Conservation (phyloP, 2,329 filamentous ascomycete genomes). For the Aphanocladium album region DNA sequence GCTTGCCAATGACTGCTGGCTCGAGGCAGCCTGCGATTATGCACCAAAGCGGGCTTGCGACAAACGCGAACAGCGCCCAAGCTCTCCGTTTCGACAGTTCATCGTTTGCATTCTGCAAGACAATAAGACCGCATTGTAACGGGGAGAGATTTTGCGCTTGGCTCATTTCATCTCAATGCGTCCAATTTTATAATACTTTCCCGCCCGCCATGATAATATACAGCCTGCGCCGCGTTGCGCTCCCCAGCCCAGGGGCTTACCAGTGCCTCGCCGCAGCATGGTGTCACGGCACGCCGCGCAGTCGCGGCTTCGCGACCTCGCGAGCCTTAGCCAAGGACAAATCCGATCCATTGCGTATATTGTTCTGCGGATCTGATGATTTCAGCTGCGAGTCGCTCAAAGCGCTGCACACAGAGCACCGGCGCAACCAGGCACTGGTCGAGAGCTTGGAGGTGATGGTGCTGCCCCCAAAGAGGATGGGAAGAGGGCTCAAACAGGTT, state of each 20-base stretch:
- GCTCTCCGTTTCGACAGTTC: neutral
- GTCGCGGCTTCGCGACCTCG: conserved; percentile 19
- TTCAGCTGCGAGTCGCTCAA: conserved; percentile 78
- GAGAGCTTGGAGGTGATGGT: conserved; percentile 82
- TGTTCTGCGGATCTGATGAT: conserved; percentile 91
- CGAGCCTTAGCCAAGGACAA: neutral
- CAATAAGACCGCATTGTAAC: neutral
- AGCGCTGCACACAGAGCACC: conserved; percentile 60
- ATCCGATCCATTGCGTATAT: conserved; percentile 66
- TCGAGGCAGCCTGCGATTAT: conserved; percentile 16
- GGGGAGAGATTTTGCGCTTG: neutral
- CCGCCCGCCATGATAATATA: neutral
- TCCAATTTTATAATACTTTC: neutral
- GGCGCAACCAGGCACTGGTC: conserved; percentile 48
- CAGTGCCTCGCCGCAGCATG: neutral
- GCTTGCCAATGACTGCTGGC: neutral
- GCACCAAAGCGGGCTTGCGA: conserved; percentile 30
- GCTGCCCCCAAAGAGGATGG: conserved; percentile 70
- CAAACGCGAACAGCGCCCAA: conserved; percentile 24
- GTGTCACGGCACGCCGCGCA: neutral
- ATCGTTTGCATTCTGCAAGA: neutral
- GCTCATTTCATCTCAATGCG: neutral
- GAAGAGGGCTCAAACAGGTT: conserved; percentile 66
- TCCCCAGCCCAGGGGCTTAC: neutral
- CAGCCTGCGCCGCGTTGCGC: neutral